Base-by-base conservation (phyloP, 2,329 filamentous ascomycete species). In the Fusarium neocosmosporiellum region DNA sequence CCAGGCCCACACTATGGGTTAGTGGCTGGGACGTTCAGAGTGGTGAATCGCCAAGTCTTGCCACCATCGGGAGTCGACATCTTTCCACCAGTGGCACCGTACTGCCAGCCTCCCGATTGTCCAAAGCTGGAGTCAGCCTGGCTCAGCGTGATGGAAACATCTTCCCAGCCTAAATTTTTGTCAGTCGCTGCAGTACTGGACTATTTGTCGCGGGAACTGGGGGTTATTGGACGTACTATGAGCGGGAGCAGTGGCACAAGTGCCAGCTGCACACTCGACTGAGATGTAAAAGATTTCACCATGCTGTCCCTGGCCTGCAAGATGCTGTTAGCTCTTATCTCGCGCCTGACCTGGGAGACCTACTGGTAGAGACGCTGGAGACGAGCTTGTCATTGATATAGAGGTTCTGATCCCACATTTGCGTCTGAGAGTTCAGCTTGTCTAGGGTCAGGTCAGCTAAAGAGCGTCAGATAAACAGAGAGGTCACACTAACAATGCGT, bases 231-330 rank as follows among this genome's bases (percentile, higher is more conserved):
- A 41, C 55, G 7, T 37, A 68, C 66, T 66, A 11, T 68, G 66
- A 4, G 63, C 58, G 7, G 66, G 63, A 22, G 63, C 24, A 53
- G 66, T 58, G 8, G 63, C n/a, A 22, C 66, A 68, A 11, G 14
- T 58, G 9, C 66, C 66, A 6, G 39, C 18, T 16, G 66, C 63
- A 33, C 66, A 68, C 18, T 68, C 66, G 10, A 53, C 53, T 4
- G 66, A 66, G n/a, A 68, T 68, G 33, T 68, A 68, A 16, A 68
- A 66, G 13, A 68, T 66, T 16, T 68, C 66, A 6, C 66, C 66
- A 1, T 37, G 50, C 10, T 68, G 57, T 16, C 57, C 66, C 50
- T 66, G 34, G 16, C 66, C 63, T 68, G 16, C 4, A 20, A 9
- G 22, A 8, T 11, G 13, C 4, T 2, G 18, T 64, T 24, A 64